Evolutionary conservation across 257 asterid genomes (phyloP), one percentile per base, ranked within the genome.

Genomic region (Jacaranda copaia): DNA sequence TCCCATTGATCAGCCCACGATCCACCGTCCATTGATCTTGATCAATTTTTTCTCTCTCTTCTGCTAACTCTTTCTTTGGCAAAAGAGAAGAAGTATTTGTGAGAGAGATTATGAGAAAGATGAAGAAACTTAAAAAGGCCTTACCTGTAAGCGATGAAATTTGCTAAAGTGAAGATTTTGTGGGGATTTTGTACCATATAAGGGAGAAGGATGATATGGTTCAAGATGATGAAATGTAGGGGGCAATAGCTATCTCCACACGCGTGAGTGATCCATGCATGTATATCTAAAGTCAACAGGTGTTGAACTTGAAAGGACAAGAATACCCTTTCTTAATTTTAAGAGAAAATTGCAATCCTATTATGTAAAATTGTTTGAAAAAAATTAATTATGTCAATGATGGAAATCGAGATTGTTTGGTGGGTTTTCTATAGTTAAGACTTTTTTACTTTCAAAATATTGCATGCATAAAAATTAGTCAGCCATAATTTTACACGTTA

Each of bases 1-100:
- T 91, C 97, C 98, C 97, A 93, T 42, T 93, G 97, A 81, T 93
- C 98, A 15, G 98, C 98, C 98, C 98, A 93, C 58, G 93, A 87
- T 3, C 86, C 84, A 18, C 85, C 82, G 61, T 80, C 79, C 85
- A 82, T 77, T 76, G 7, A 16, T 61, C 39, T n/a, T 25, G 32
- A 0, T 0, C 20, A 0, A 6, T 53, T 53, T 3, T 53, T 25
- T 25, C 32, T 25, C 32, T 25, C 32, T 15, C 10, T 15, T 53
- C 8, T 0, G 20, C 4, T 8, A n/a, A 19, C 10, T 57, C 20
- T 18, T 57, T 57, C 32, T 6, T 14, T 13, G 32, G n/a, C 10
- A 46, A 7, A 46, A 46, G 32, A 25, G 32, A 15, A 5, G 39
- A 58, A 19, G 69, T 25, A 25, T 9, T 13, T 12, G 42, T 64